Evolutionary conservation across 2,329 filamentous ascomycete genomes (phyloP).

Genomic region (Rutstroemia sp.): DNA sequence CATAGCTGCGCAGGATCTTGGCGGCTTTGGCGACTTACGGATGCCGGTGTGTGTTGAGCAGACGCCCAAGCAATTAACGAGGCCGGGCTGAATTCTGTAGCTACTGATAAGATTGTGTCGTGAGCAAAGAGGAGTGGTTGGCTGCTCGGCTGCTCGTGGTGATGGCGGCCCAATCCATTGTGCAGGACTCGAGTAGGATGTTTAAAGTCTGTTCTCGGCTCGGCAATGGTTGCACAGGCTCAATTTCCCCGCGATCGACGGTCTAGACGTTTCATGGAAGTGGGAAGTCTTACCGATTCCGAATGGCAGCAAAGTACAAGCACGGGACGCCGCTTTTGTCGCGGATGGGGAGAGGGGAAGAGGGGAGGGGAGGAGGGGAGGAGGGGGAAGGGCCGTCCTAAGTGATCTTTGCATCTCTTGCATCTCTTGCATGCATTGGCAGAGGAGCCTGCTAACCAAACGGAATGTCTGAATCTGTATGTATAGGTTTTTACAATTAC

Average conservation of each 20-base stretch:
- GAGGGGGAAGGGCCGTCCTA: neutral
- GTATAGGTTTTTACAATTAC: no score
- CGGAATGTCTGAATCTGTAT: no score
- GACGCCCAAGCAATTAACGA: neutral
- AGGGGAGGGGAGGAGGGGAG: neutral
- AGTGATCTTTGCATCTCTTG: neutral
- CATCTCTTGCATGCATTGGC: neutral
- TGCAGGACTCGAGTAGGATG: neutral
- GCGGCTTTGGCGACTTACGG: neutral
- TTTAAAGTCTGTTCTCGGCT: neutral
- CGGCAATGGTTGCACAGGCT: neutral
- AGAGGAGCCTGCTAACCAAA: neutral
- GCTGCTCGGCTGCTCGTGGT: neutral
- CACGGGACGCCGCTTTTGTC: slow-evolving; percentile 2
- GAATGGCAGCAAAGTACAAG: neutral
- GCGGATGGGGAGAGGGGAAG: neutral
- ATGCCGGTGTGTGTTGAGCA: neutral
- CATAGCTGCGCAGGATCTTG: neutral
- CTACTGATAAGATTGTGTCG: neutral
- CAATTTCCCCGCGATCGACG: neutral
- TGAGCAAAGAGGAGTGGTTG: neutral
- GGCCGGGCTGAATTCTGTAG: neutral
- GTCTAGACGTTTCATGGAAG: neutral
- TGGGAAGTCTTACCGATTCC: slow-evolving; percentile 6
- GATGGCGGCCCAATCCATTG: neutral